phyloP scores from a whole-genome alignment of 192 early-diverging fungal species.

The Fimicolochytrium jonesii region DNA sequence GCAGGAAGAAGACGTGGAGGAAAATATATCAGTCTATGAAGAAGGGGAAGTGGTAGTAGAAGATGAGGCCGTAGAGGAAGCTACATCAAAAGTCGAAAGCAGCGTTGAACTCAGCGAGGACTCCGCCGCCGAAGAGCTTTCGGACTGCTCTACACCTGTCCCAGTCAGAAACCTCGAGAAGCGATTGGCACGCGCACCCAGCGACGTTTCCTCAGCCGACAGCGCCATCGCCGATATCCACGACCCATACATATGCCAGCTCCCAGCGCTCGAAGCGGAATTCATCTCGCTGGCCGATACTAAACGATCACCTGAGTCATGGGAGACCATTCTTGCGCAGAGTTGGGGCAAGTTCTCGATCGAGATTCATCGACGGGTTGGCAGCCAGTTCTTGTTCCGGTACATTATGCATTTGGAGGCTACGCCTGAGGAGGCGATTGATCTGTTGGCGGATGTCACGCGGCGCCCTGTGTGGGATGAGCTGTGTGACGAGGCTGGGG shows the following conservation, averaged over 20 bases:
- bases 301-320: constrained; percentile 7
- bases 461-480: constrained; percentile 39
- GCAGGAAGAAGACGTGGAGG: too few species aligned
- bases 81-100: too few species aligned
- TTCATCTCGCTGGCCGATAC: constrained; percentile 16
- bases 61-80: too few species aligned
- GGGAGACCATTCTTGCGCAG: constrained; percentile 13
- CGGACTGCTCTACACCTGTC: too few species aligned
- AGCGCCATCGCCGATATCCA: neutral
- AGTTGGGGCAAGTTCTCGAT: constrained; percentile 14
- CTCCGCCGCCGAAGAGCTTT: too few species aligned
- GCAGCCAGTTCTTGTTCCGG: constrained; percentile 34
- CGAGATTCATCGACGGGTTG: constrained; percentile 26
- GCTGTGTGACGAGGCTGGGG: constrained; percentile 28
- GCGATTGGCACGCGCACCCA: too few species aligned
- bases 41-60: too few species aligned
- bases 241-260: constrained; percentile 18
- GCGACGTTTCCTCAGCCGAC: too few species aligned
- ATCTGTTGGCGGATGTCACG: constrained; percentile 32
- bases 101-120: too few species aligned
- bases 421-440: constrained; percentile 42
- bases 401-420: constrained; percentile 36
- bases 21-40: too few species aligned
- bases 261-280: constrained; percentile 14
- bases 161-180: too few species aligned